A percentile compares a stretch with the other conserved stretches of the same genome.
These are phyloP conservation scores for Spergularia marina DNA, from an alignment of 148 eudicot species.

Conservation along the genomic window DNA sequence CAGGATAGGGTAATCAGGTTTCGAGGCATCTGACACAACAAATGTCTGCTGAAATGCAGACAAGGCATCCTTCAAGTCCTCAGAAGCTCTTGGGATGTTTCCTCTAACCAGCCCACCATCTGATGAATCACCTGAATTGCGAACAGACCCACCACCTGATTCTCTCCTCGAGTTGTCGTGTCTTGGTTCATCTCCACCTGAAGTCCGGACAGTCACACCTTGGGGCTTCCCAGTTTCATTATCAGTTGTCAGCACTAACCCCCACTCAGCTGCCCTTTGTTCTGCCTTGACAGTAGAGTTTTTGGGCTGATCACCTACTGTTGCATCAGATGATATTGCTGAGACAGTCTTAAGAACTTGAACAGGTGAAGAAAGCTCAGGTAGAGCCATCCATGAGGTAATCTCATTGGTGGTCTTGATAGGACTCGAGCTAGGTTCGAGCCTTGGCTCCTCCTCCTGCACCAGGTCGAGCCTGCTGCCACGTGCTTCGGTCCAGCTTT, in stretches of 20 bases:
- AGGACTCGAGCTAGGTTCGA: constrained; percentile 32
- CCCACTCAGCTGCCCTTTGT: constrained; percentile 97
- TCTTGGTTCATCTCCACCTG: constrained; percentile 57
- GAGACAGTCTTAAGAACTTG: constrained; percentile 18
- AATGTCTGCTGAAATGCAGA: constrained; percentile 94
- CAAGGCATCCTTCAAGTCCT: constrained; percentile 79
- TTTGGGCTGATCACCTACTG: constrained; percentile 22
- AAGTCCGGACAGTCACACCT: constrained; percentile 70
- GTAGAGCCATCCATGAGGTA: constrained; percentile 94
- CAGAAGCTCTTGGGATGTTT: constrained; percentile 67
- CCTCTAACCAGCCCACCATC: constrained; percentile 56
- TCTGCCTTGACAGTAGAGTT: constrained; percentile 43
- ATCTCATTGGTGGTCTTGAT: constrained; percentile 45
- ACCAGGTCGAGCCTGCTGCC: constrained; percentile 30
- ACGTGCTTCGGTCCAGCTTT: constrained; percentile 42
- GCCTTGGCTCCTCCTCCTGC: constrained; percentile 27
- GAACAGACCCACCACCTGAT: constrained; percentile 62
- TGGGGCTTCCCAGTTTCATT: constrained; percentile 74
- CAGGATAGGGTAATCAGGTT: constrained; percentile 75
- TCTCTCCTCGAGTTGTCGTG: constrained; percentile 53
- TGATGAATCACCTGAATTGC: constrained; percentile 82
- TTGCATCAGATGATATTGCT: constrained; percentile 18
- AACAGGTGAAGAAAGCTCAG: constrained; percentile 34
- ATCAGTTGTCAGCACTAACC: constrained; percentile 74
- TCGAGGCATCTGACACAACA: constrained; percentile 91